Evolutionary conservation across 257 asterid genomes (phyloP).

Genomic region (Solanum sparsipilum): DNA sequence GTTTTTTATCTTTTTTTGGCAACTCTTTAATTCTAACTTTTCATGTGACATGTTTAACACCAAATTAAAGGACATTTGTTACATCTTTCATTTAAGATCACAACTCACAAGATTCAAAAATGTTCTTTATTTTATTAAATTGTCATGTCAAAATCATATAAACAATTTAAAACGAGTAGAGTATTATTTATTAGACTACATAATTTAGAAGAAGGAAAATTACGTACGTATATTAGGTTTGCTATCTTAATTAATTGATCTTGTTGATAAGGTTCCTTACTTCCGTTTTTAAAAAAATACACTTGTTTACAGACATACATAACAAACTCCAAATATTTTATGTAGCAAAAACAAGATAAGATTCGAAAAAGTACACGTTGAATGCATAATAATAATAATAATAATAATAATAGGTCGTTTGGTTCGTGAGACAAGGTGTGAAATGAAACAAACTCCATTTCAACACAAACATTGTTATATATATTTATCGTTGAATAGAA

Average conservation of each 20-base stretch:
- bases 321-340: background rate
- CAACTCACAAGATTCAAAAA: background rate
- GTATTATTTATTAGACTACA: background rate
- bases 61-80: background rate
- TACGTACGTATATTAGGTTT: background rate
- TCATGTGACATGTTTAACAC: too few relatives aligned
- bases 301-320: background rate
- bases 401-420: background rate
- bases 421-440: too few relatives aligned
- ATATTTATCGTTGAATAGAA: too few relatives aligned
- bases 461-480: too few relatives aligned
- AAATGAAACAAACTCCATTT: too few relatives aligned
- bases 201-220: background rate
- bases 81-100: too few relatives aligned
- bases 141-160: too few relatives aligned
- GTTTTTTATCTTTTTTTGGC: rapidly evolving
- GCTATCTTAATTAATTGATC: background rate
- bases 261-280: background rate
- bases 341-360: background rate
- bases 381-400: background rate
- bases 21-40: too few relatives aligned
- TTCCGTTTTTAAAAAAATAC: background rate
- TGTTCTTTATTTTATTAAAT: too few relatives aligned
- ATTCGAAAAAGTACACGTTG: background rate
- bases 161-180: too few relatives aligned